Conservation (phyloP, 176 grass and related monocot genomes). For the Microstegium vimineum region DNA sequence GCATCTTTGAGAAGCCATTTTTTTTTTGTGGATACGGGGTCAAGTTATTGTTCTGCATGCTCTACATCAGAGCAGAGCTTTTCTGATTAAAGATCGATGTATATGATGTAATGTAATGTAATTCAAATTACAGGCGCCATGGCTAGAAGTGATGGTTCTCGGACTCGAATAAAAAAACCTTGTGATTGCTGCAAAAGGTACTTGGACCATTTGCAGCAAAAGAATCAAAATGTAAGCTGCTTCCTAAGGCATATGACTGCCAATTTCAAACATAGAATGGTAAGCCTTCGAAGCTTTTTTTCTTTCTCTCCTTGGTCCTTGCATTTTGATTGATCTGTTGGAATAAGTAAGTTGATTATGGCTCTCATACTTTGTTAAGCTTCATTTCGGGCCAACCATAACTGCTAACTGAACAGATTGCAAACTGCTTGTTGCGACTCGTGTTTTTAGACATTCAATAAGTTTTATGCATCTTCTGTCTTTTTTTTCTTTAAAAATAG, state of each 20-base stretch:
- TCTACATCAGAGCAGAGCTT: too few relatives aligned
- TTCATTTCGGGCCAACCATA: not conserved
- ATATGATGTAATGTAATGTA: not conserved
- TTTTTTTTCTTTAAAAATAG: not conserved
- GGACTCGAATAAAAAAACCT: not conserved
- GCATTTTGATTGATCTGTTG: not conserved
- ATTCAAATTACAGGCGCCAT: not conserved
- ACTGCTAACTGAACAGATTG: not conserved
- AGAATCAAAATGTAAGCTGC: constrained; percentile 19
- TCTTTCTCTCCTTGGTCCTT: not conserved
- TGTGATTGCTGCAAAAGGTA: constrained; percentile 17
- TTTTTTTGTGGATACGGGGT: not conserved
- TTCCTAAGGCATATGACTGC: constrained; percentile 27
- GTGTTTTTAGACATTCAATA: not conserved
- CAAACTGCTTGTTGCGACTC: not conserved
- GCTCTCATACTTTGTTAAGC: not conserved
- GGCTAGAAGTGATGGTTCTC: not conserved
- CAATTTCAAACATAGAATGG: constrained; percentile 24
- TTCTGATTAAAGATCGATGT: not conserved
- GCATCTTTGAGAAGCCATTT: too few relatives aligned
- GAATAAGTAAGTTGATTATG: not conserved
- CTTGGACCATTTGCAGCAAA: constrained; percentile 11
- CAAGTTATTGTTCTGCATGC: too few relatives aligned
- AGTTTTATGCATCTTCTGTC: not conserved
- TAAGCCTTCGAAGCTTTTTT: not conserved